phyloP scores from a whole-genome alignment of 1,284 basidiomycete species.

The Fistulina hepatica region DNA sequence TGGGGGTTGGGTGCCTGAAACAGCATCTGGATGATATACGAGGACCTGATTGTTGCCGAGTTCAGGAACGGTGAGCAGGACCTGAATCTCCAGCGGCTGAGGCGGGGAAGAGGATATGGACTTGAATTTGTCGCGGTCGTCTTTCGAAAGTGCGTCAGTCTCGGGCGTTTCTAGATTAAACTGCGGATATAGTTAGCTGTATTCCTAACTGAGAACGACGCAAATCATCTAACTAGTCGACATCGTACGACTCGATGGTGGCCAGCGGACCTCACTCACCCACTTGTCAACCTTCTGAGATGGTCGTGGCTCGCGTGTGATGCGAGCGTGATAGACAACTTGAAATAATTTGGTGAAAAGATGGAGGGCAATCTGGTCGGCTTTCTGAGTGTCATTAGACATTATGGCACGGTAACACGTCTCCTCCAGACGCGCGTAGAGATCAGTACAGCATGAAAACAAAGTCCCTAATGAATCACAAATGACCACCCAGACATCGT shows the following conservation, averaged over 20 bases:
- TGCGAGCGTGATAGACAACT: constrained; percentile 59
- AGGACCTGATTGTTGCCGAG: constrained; percentile 57
- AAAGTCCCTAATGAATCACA: too few species aligned
- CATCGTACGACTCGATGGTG: neutral
- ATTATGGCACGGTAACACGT: too few species aligned
- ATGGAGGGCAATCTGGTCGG: constrained; percentile 72
- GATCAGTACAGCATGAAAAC: too few species aligned
- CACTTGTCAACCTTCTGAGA: constrained; percentile 60
- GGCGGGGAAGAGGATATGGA: constrained; percentile 39
- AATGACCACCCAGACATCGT: too few species aligned
- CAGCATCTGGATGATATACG: constrained; percentile 47
- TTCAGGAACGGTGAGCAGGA: constrained; percentile 59
- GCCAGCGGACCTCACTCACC: constrained; percentile 35
- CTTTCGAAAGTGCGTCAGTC: constrained; percentile 51
- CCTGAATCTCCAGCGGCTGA: constrained; percentile 52
- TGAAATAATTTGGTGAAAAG: constrained; percentile 70
- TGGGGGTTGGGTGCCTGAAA: too few species aligned
- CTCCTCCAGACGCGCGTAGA: too few species aligned
- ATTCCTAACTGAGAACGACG: constrained; percentile 2
- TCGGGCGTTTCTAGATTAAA: constrained; percentile 71
- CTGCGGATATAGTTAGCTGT: constrained; percentile 24
- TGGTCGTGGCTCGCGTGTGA: constrained; percentile 37
- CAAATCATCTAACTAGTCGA: constrained; percentile 1
- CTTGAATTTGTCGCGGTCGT: constrained; percentile 47
- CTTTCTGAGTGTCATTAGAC: constrained; percentile 28